Evolutionary conservation across 1,284 basidiomycete species (phyloP).

Genomic region (Cryptococcus sp.): DNA sequence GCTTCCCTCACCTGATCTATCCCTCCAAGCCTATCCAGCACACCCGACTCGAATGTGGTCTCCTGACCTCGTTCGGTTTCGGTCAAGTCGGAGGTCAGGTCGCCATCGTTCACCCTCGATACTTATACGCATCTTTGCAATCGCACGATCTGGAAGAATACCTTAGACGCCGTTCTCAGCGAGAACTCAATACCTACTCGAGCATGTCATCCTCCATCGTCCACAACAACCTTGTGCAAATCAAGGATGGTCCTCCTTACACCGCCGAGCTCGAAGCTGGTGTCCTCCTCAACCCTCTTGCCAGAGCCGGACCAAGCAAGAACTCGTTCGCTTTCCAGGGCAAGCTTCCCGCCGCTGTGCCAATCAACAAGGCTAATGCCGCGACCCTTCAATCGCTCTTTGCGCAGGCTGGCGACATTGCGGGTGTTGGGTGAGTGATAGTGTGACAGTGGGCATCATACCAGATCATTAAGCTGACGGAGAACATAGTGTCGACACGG

Average conservation of each 20-base stretch:
- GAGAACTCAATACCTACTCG: conserved; percentile 80
- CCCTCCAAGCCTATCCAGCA: conserved; percentile 94
- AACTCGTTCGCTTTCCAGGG: conserved; percentile 78
- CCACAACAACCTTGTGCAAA: conserved; percentile 85
- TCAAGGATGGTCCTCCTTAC: conserved; percentile 95
- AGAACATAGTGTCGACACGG: conserved; percentile 56
- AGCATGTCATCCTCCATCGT: conserved; percentile 95
- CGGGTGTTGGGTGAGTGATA: conserved; percentile 66
- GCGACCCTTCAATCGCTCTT: conserved; percentile 60
- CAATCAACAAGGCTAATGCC: conserved; percentile 67
- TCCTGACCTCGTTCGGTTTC: conserved; percentile 98
- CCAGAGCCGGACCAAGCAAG: conserved; percentile 83
- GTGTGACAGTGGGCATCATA: conserved; percentile 6
- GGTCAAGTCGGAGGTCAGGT: conserved; percentile 96
- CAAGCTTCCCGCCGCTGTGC: conserved; percentile 62
- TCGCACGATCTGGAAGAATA: conserved; percentile 74
- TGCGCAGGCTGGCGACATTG: conserved; percentile 54
- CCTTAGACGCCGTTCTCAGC: conserved; percentile 66
- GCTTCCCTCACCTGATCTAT: conserved; percentile 92
- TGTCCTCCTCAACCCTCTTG: conserved; percentile 90
- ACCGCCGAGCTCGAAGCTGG: conserved; percentile 79
- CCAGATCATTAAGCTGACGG: conserved; percentile 9
- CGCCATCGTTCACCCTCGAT: conserved; percentile 85
- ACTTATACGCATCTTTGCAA: conserved; percentile 81
- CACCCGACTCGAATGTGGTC: conserved; percentile 84